A percentile compares a stretch with the other conserved stretches of the same genome.
Evolutionary conservation across 2,329 filamentous ascomycete genomes (phyloP).

Genomic region (Coniella vitis): DNA sequence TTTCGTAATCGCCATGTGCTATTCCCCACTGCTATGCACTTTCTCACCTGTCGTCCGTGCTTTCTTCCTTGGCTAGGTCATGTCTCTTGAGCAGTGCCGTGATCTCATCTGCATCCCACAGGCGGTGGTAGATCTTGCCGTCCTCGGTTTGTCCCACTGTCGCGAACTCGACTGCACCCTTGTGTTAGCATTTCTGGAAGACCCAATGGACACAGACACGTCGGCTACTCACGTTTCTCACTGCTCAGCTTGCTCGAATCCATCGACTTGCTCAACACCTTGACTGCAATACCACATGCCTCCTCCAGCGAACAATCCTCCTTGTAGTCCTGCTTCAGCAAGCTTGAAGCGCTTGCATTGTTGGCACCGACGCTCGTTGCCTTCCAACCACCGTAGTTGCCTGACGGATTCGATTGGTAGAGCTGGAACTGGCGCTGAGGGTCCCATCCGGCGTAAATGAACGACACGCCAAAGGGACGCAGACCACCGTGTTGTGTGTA

Average conservation of each 20-base stretch:
- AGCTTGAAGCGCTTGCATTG: conserved; percentile 92
- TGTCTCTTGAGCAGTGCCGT: conserved; percentile 91
- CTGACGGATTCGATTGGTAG: conserved; percentile 97
- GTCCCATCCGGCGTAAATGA: conserved; percentile 99
- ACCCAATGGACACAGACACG: rapidly evolving
- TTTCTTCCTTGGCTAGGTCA: conserved; percentile 82
- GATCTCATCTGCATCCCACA: conserved; percentile 97
- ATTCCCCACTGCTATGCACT: background rate
- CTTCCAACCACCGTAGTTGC: conserved; percentile 99
- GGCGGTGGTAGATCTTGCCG: conserved; percentile 95
- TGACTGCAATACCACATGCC: conserved; percentile 94
- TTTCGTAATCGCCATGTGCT: background rate
- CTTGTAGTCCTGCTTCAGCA: conserved; percentile 99
- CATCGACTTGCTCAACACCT: conserved; percentile 99
- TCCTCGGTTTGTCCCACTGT: conserved; percentile 93
- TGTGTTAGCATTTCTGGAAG: conserved; percentile 17
- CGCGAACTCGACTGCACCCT: conserved; percentile 78
- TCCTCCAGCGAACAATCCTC: conserved; percentile 95
- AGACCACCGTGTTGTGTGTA: conserved; percentile 99
- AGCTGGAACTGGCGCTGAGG: conserved; percentile 95
- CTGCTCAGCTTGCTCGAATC: conserved; percentile 97
- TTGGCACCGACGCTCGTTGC: conserved; percentile 96
- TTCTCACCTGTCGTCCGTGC: conserved; percentile 55
- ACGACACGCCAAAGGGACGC: conserved; percentile 94
- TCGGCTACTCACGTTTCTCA: conserved; percentile 77